Percentiles rank a stretch among this genome's conserved stretches.
Conservation (phyloP, 1,284 basidiomycete genomes). For the Anthracocystis panici-leucophaei region DNA sequence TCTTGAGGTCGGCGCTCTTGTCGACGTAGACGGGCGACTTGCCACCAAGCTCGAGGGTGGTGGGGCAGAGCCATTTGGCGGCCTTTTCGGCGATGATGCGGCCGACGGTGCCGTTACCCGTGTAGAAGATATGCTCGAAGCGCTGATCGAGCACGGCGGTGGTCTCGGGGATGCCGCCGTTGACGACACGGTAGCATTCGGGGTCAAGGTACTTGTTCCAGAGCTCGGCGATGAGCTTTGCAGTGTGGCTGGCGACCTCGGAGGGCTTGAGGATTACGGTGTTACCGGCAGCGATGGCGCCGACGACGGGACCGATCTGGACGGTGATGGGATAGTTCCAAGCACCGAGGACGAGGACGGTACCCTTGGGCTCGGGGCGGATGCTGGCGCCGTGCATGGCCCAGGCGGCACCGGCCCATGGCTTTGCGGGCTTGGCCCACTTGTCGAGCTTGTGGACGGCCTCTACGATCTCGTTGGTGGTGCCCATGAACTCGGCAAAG, state of each 20-base stretch:
- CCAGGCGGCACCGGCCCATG: constrained; percentile 66
- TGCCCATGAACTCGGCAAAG: constrained; percentile 67
- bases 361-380: constrained; percentile 70
- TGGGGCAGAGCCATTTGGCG: constrained; percentile 85
- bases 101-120: constrained; percentile 79
- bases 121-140: constrained; percentile 80
- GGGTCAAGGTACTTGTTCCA: constrained; percentile 84
- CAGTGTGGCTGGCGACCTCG: constrained; percentile 79
- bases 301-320: constrained; percentile 69
- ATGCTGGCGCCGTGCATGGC: constrained; percentile 65
- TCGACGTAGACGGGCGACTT: constrained; percentile 88
- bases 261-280: constrained; percentile 75
- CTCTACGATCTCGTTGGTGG: constrained; percentile 74
- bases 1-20: constrained; percentile 73
- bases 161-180: constrained; percentile 81
- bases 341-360: constrained; percentile 72
- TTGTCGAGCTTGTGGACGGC: constrained; percentile 77
- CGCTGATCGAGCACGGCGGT: constrained; percentile 82
- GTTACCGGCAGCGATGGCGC: constrained; percentile 71
- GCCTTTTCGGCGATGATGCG: constrained; percentile 84
- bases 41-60: constrained; percentile 82
- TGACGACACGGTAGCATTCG: constrained; percentile 79
- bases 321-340: constrained; percentile 69
- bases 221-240: constrained; percentile 79
- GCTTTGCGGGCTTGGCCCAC: constrained; percentile 68